A percentile compares a stretch with the other conserved stretches of the same genome.
phyloP scores from a whole-genome alignment of 2,329 filamentous ascomycete species.

The Epicoccum sorghinum region DNA sequence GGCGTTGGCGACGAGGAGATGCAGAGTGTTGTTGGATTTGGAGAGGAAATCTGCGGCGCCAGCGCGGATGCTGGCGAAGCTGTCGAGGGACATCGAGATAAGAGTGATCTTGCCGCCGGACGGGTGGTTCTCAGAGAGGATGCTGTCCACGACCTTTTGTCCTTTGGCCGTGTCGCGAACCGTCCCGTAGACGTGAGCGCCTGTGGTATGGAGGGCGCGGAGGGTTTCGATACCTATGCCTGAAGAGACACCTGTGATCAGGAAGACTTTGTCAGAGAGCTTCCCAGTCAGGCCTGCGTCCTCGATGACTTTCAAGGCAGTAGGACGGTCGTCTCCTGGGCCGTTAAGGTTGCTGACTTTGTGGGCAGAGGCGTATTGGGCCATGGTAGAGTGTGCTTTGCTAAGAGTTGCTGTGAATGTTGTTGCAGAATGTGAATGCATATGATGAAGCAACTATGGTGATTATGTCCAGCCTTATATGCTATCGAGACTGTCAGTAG shows the following conservation, averaged over 20 bases:
- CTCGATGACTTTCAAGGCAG: constrained; percentile 49
- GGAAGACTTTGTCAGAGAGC: constrained; percentile 32
- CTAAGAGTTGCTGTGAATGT: neutral
- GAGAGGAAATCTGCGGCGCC: constrained; percentile 28
- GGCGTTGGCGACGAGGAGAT: constrained; percentile 29
- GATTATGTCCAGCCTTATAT: neutral
- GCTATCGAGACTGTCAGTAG: neutral
- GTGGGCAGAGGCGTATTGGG: constrained; percentile 21
- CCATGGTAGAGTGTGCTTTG: neutral
- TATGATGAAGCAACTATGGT: neutral
- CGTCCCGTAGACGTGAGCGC: constrained; percentile 54
- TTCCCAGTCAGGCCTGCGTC: constrained; percentile 48
- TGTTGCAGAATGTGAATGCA: neutral
- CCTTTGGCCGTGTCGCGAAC: constrained; percentile 41
- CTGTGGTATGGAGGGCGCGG: constrained; percentile 53
- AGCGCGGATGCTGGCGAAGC: constrained; percentile 24
- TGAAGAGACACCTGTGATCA: constrained; percentile 38
- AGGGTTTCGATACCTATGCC: constrained; percentile 38
- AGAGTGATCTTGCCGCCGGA: constrained; percentile 26
- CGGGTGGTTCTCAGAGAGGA: constrained; percentile 16
- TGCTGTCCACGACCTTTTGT: constrained; percentile 28
- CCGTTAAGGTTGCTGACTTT: constrained; percentile 25
- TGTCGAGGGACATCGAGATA: constrained; percentile 32
- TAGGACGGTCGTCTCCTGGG: constrained; percentile 51
- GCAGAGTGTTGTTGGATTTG: constrained; percentile 21